Evolutionary conservation across 108 stramenopile genomes (phyloP).

Genomic region (Craspedostauros australis): DNA sequence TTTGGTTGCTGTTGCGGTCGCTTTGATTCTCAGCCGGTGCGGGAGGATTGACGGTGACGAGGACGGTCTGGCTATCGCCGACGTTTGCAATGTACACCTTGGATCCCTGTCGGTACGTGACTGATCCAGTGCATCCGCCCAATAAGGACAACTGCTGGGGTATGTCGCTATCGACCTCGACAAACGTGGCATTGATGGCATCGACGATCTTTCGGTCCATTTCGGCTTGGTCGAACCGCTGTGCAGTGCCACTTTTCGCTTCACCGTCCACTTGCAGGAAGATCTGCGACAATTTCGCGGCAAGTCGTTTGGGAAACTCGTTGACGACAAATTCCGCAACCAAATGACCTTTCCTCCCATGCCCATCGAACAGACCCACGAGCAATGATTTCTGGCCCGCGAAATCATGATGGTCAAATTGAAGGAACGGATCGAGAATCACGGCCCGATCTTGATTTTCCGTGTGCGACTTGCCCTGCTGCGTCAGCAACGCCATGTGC

Average conservation of each 20-base stretch:
- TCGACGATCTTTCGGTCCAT: conserved; percentile 6
- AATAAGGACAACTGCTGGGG: conserved; percentile 20
- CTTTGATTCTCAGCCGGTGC: background rate
- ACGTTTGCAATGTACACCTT: conserved; percentile 61
- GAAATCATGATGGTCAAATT: background rate
- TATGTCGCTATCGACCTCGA: conserved; percentile 40
- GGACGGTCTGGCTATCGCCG: conserved; percentile 57
- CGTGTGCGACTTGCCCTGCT: conserved; percentile 14
- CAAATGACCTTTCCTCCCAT: conserved; percentile 46
- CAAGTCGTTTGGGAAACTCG: conserved; percentile 38
- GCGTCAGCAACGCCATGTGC: conserved; percentile 11
- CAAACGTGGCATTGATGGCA: conserved; percentile 37
- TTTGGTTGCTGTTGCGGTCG: background rate
- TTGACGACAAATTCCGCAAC: conserved; percentile 40
- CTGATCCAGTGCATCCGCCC: conserved; percentile 63
- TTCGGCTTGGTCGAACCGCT: conserved; percentile 7
- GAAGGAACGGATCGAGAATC: conserved; percentile 38
- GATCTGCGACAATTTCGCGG: conserved; percentile 33
- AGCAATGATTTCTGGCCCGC: conserved; percentile 36
- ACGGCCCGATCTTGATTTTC: conserved; percentile 65
- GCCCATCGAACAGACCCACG: conserved; percentile 66
- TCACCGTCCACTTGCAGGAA: too few species aligned
- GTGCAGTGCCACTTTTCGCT: too few species aligned
- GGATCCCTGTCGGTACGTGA: conserved; percentile 36
- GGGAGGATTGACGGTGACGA: conserved; percentile 25